Base-by-base conservation (phyloP, 192 early-diverging fungal genomes). In the Linnemannia hyalina region DNA sequence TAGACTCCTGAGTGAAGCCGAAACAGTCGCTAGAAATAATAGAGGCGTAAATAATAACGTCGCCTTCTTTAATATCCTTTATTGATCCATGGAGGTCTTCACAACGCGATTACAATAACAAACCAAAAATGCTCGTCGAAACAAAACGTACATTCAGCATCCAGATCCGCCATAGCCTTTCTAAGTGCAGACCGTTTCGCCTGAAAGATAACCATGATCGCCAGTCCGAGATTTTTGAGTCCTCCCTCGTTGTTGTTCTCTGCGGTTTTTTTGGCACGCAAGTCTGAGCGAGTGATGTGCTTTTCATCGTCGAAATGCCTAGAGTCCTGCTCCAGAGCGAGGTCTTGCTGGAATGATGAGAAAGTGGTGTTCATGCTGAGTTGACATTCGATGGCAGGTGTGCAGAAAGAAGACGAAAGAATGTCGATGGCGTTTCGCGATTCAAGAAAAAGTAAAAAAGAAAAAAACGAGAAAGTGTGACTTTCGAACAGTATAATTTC, bases 171-270 rank as follows among this genome's bases (percentile, higher is more conserved):
- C 20, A 78, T 68, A 1, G 82, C 82, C 26, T 73, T 77, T 55
- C 65, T 26, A 13, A 83, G 38, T 0, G 73, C 77, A 1, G 76
- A 70, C 11, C 82, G 82, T n/a, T 60, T 83, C 4, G 82, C 49
- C 49, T 83, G 82, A 36, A 83, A 83, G 29, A 83, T 73, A 68
- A 83, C 73, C 42, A 83, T 52, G 54, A 78, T 75, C 5, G 52
- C 72, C 29, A 60, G 77, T 9, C 82, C 77, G n/a, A 83, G 77
- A 22, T 42, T 74, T 57, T 76, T 71, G 5, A 57, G 36, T n/a
- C 70, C 11, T 1, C 38, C 52, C 36, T 72, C 49, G 26, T 26
- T 70, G 11, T 54, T 44, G 11, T 35, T 26, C 72, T 72, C 70
- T 52, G 11, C 6, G 16, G 1, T 1, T 22, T 52, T 77, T 26